Evolutionary conservation across 306 rosid genomes (phyloP), one percentile per base, ranked within the genome.

Genomic region (Phaseolus lunatus): DNA sequence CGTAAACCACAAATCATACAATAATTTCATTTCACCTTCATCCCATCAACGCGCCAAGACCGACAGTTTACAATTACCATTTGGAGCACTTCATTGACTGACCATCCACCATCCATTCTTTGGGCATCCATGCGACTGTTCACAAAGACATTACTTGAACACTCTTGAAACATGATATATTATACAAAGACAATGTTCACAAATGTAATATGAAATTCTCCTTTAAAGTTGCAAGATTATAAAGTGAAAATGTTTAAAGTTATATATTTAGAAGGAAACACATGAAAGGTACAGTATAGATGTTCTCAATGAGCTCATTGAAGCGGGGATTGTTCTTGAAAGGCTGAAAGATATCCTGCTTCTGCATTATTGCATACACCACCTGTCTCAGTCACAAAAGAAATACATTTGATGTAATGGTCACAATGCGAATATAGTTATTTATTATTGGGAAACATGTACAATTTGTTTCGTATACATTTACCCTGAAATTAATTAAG

Each of bases 1-100:
- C 62, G 70, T 37, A 67, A 58, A 67, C 35, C 6, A 24, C 20
- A n/a, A 65, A 56, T 35, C n/a, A 24, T 4, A 53, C 26, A 74
- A 47, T 59, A 20, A 58, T 39, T 29, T 61, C 31, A 20, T 22
- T 79, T 67, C 82, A 91, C 97, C 97, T 91, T 91, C 90, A 91
- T 84, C 73, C 97, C 94, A 65, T 91, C 97, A 39, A 89, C 92
- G 2, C 90, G 88, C 97, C 97, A 91, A 76, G 92, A 88, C 64
- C 96, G 83, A 76, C 94, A 89, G 52, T 88, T 86, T 47, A 78
- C 85, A 67, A 89, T 88, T 52, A 91, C 88, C 76, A 91, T 89
- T 77, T 88, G 91, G 43, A 89, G 89, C 41, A 91, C 97, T 82
- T 83, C 89, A 78, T 88, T 84, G 6, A 91, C 97, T 18, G 97